phyloP scores from a whole-genome alignment of 495 filamentous ascomycete species.

The Xanthoparmelia taractica region DNA sequence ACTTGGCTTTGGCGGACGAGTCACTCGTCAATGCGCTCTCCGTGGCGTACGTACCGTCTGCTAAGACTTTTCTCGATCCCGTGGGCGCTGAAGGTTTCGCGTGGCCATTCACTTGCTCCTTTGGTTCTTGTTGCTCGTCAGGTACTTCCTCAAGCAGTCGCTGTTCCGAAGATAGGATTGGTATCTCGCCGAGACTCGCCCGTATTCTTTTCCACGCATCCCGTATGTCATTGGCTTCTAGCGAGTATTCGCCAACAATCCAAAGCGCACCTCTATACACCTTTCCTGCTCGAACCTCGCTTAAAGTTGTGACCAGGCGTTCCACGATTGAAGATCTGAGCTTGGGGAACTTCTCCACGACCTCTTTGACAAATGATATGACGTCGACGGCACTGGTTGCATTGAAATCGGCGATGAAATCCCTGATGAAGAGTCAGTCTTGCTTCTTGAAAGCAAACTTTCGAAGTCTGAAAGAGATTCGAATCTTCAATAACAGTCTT shows the following conservation, averaged over 20 bases:
- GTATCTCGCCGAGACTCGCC: slow-evolving; percentile 90
- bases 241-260: slow-evolving; percentile 96
- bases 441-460: neutral
- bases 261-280: slow-evolving; percentile 94
- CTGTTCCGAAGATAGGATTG: slow-evolving; percentile 93
- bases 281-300: slow-evolving; percentile 92
- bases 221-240: slow-evolving; percentile 87
- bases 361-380: slow-evolving; percentile 97
- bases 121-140: slow-evolving; percentile 55
- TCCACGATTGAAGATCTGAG: slow-evolving; percentile 79
- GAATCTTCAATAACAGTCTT: too few relatives aligned
- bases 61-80: slow-evolving; percentile 83
- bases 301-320: slow-evolving; percentile 81
- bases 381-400: slow-evolving; percentile 95
- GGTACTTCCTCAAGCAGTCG: slow-evolving; percentile 73
- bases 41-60: slow-evolving; percentile 95
- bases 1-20: slow-evolving; percentile 77
- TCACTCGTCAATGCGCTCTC: slow-evolving; percentile 93
- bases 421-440: slow-evolving; percentile 27
- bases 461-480: neutral
- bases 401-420: slow-evolving; percentile 98
- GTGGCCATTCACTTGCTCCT: slow-evolving; percentile 77
- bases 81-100: slow-evolving; percentile 65
- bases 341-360: slow-evolving; percentile 95
- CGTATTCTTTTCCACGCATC: slow-evolving; percentile 97